phyloP scores from a whole-genome alignment of 2,329 filamentous ascomycete genomes.

The Diaporthe nobilis region DNA sequence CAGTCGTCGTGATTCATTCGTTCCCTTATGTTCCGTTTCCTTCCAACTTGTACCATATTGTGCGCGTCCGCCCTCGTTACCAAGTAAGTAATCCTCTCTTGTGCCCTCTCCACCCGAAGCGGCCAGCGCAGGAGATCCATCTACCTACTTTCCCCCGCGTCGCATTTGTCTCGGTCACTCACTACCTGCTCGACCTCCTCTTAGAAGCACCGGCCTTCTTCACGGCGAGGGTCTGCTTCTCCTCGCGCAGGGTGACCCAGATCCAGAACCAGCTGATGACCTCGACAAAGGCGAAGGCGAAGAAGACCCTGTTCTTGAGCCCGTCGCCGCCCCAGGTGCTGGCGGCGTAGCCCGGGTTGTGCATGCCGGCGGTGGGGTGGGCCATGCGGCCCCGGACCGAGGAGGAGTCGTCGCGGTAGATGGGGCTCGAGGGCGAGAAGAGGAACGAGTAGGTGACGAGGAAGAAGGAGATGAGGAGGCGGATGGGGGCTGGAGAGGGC shows the following conservation, averaged over 20 bases:
- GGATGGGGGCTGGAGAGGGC: constrained; percentile 68
- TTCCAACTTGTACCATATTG: background rate
- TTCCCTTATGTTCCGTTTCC: background rate
- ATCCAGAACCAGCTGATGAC: constrained; percentile 90
- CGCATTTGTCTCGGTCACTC: too few species aligned
- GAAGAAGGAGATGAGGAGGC: constrained; percentile 73
- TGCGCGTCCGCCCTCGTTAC: background rate
- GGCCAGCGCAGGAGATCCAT: background rate
- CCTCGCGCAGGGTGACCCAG: constrained; percentile 78
- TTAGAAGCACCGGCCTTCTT: constrained; percentile 42
- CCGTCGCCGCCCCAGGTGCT: constrained; percentile 71
- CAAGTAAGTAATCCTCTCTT: background rate
- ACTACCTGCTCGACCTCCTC: constrained; percentile 29
- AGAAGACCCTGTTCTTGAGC: constrained; percentile 87
- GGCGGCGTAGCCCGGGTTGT: constrained; percentile 55
- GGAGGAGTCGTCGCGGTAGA: constrained; percentile 57
- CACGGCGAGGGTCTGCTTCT: constrained; percentile 61
- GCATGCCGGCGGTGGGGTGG: constrained; percentile 51
- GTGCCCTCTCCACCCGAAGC: background rate
- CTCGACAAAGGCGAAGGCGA: constrained; percentile 88
- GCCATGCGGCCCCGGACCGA: constrained; percentile 50
- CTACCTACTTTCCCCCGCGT: background rate
- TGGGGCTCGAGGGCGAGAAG: constrained; percentile 66
- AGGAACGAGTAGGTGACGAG: constrained; percentile 76
- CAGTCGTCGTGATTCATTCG: constrained; percentile 4